Base-by-base conservation (phyloP, 2,329 filamentous ascomycete species). In the Rhynchosporium graminicola region DNA sequence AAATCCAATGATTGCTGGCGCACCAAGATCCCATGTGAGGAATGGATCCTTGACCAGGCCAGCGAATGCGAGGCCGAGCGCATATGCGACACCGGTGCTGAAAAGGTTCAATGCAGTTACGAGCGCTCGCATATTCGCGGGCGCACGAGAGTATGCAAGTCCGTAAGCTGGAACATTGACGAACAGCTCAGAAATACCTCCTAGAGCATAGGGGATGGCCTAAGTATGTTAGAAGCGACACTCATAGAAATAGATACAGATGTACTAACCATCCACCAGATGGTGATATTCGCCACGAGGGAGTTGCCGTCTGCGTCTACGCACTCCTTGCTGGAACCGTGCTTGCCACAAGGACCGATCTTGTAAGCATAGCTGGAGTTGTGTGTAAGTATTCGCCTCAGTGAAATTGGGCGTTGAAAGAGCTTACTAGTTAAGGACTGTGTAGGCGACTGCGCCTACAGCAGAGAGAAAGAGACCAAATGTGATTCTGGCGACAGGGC, bases 401-500 rank as follows among this genome's bases (percentile, higher is more conserved):
- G 10, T 26, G 40, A 7, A 13, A 26, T 38, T 38, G n/a, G 20
- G 12, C 4, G 4, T 29, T 26, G 3, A 4, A 6, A 26, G 15
- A n/a, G 38, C 51, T 54, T 42, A 54, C 73, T 85, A 75, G 66
- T 85, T 83, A 75, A 83, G 80, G 36, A 86, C 79, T 38, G 82
- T 80, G 5, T 83, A 80, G 28, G 78, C 81, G 59, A 82, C 73
- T 79, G 85, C 86, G 62, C 87, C 83, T 13, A 86, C 71, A 1
- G 84, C 79, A 33, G 83, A 87, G 61, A 90, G 78, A 67, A 86
- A 73, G 79, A 92, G 92, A 57, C 90, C 90, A 10, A 80, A 75
- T 2, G 87, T 81, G 76, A 93, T 92, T 74, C 87, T 87, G 78
- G 87, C 90, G 76, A 92, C 87, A 48, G 88, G 90, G 0, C 83